Conservation (phyloP, 2,329 filamentous ascomycete genomes). For the Daldinia sp. region DNA sequence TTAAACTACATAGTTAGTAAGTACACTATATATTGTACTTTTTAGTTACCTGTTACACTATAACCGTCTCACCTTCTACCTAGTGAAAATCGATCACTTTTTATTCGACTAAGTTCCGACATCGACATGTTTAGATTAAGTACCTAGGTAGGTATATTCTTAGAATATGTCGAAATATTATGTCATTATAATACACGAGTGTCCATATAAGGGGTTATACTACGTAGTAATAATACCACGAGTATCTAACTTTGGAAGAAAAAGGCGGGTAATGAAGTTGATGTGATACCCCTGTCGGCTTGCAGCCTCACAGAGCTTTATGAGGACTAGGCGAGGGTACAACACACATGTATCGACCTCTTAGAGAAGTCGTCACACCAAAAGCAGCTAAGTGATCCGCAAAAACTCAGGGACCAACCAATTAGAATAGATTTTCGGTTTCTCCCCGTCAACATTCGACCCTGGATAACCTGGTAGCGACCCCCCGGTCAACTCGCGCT, state of each 20-base stretch:
- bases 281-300: conserved; percentile 38
- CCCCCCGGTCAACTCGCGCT: conserved; percentile 25
- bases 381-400: conserved; percentile 34
- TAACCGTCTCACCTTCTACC: background rate
- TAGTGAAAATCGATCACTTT: background rate
- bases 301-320: conserved; percentile 37
- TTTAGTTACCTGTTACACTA: background rate
- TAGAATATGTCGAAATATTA: background rate
- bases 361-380: conserved; percentile 37
- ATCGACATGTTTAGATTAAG: background rate
- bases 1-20: too few species aligned
- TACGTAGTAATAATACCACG: conserved; percentile 1
- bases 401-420: conserved; percentile 41
- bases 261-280: conserved; percentile 17
- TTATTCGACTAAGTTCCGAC: background rate
- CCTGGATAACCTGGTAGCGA: background rate
- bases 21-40: background rate
- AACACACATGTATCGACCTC: conserved; percentile 22
- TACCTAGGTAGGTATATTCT: background rate
- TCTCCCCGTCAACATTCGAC: conserved; percentile 42
- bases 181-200: background rate
- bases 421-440: conserved; percentile 40
- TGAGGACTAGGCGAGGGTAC: conserved; percentile 29
- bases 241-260: conserved; percentile 14
- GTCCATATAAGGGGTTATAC: background rate